phyloP scores from a whole-genome alignment of 257 asterid genomes.

The Forsythia suspensa region DNA sequence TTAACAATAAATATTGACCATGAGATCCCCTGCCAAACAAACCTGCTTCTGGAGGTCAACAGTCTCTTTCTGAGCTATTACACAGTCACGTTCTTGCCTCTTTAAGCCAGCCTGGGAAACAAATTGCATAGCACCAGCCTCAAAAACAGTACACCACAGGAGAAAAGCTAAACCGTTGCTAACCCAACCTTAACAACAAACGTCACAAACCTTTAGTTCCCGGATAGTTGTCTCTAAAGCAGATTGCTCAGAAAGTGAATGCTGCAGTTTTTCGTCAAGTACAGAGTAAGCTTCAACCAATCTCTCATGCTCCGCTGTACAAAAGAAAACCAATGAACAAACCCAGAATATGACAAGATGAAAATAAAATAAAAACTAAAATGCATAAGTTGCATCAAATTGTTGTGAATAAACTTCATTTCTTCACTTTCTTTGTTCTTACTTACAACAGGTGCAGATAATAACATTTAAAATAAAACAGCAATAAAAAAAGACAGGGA shows the following conservation, averaged over 20 bases:
- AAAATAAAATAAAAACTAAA: neutral
- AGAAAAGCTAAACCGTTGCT: neutral
- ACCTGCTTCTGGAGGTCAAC: constrained; percentile 90
- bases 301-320: constrained; percentile 81
- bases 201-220: constrained; percentile 65
- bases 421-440: neutral
- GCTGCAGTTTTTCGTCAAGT: constrained; percentile 67
- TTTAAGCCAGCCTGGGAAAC: constrained; percentile 64
- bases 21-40: constrained; percentile 2
- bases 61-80: constrained; percentile 65
- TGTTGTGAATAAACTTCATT: neutral
- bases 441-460: neutral
- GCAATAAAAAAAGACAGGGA: neutral
- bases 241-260: constrained; percentile 62
- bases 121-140: constrained; percentile 11
- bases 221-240: constrained; percentile 54
- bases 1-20: neutral
- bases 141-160: constrained; percentile 12
- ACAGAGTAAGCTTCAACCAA: constrained; percentile 67
- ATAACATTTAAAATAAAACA: neutral
- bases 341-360: neutral
- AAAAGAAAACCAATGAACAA: constrained; percentile 16
- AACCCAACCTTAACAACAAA: constrained; percentile 4
- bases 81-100: constrained; percentile 79
- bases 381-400: neutral